These are phyloP conservation scores for Tilletia horrida DNA, from an alignment of 1,284 basidiomycete species.

Conservation along the genomic window DNA sequence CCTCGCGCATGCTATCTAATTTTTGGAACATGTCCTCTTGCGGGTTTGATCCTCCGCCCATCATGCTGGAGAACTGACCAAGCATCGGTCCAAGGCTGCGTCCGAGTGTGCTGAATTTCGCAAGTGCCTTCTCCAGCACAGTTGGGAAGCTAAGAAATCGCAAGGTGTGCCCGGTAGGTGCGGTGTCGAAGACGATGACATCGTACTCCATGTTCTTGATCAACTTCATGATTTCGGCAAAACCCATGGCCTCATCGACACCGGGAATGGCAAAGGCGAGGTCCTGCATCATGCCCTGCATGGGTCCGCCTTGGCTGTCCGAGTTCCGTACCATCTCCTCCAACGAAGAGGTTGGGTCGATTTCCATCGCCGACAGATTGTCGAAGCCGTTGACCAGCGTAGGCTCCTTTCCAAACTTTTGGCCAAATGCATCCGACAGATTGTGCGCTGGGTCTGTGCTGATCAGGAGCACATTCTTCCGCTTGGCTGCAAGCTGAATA, in stretches of 20 bases:
- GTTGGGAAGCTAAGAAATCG: constrained; percentile 97
- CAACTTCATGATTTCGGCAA: constrained; percentile 99
- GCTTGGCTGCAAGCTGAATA: constrained; percentile 48
- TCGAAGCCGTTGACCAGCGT: constrained; percentile 98
- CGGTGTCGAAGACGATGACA: constrained; percentile 98
- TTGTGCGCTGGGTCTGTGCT: constrained; percentile 99
- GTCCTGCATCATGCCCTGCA: constrained; percentile 99
- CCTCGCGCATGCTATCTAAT: constrained; percentile 89
- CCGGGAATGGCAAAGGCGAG: constrained; percentile 97
- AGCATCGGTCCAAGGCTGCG: constrained; percentile 97
- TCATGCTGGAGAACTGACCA: constrained; percentile 78
- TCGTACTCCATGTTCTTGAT: constrained; percentile 99
- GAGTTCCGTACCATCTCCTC: constrained; percentile 99
- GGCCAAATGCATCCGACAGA: constrained; percentile 94
- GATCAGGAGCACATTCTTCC: constrained; percentile 52
- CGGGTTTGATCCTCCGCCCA: constrained; percentile 68
- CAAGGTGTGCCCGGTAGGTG: constrained; percentile 94
- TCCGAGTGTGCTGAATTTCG: constrained; percentile 85
- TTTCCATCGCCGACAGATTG: constrained; percentile 98
- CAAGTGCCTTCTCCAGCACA: constrained; percentile 93
- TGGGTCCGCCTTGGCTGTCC: constrained; percentile 69
- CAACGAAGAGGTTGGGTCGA: constrained; percentile 92
- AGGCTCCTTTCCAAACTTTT: constrained; percentile 98
- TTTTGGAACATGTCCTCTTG: constrained; percentile 88
- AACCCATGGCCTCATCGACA: constrained; percentile 99